Conservation (phyloP, 306 rosid genomes). For the Rosa multiflora region DNA sequence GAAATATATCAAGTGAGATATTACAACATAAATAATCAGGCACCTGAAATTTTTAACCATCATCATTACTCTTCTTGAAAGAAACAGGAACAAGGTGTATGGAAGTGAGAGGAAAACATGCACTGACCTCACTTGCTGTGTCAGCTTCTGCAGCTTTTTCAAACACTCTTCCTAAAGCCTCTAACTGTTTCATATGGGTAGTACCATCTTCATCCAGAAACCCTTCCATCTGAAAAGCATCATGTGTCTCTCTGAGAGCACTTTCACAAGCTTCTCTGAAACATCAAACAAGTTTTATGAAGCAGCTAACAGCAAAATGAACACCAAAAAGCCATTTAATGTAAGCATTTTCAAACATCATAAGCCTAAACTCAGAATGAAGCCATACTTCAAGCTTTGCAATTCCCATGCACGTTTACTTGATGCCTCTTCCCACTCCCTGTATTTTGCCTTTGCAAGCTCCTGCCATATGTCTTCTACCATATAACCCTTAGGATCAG, state of each 20-base stretch:
- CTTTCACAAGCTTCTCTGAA: constrained; percentile 54
- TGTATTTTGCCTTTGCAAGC: constrained; percentile 81
- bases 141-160: constrained; percentile 60
- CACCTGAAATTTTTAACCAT: constrained; percentile 45
- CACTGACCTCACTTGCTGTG: constrained; percentile 60
- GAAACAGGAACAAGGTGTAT: neutral
- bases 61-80: neutral
- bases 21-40: constrained; percentile 89
- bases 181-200: constrained; percentile 45
- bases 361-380: constrained; percentile 12
- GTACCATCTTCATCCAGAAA: constrained; percentile 50
- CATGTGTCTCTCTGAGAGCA: constrained; percentile 45
- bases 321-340: neutral
- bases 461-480: constrained; percentile 96
- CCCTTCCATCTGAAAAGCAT: constrained; percentile 49
- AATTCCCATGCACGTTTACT: constrained; percentile 69
- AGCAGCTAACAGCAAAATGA: neutral
- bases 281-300: constrained; percentile 7
- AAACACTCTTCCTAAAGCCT: constrained; percentile 55
- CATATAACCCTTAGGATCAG: constrained; percentile 68
- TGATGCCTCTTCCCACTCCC: constrained; percentile 77
- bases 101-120: constrained; percentile 1
- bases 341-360: neutral
- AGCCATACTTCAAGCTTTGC: constrained; percentile 62
- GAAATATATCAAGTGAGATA: constrained; percentile 83